These are phyloP conservation scores for Picochlorum sp. DNA, from an alignment of 139 green algal genomes.

Conservation along the genomic window DNA sequence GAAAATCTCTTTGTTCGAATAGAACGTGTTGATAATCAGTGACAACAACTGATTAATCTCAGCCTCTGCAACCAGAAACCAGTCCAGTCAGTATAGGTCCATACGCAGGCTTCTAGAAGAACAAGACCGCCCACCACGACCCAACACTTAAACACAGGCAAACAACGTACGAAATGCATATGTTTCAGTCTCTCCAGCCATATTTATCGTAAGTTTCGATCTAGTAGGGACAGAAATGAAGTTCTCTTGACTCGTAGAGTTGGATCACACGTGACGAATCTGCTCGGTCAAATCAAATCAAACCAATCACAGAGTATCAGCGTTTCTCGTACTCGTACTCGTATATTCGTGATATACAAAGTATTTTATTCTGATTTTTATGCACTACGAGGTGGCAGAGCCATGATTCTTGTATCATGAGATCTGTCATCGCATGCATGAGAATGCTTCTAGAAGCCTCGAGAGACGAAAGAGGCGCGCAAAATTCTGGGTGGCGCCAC, in stretches of 20 bases:
- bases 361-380: too few species aligned
- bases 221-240: not conserved
- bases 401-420: too few species aligned
- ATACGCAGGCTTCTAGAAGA: not conserved
- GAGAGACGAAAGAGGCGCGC: too few species aligned
- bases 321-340: too few species aligned
- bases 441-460: too few species aligned
- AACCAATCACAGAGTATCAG: too few species aligned
- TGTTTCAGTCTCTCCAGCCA: slow-evolving; percentile 52
- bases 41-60: slow-evolving; percentile 99
- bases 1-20: slow-evolving; percentile 98
- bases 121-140: not conserved
- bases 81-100: not conserved
- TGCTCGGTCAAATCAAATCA: not conserved
- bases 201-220: slow-evolving; percentile 6
- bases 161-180: slow-evolving; percentile 60
- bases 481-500: too few species aligned
- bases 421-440: too few species aligned
- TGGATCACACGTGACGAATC: not conserved
- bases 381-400: too few species aligned
- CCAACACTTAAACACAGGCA: not conserved
- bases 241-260: not conserved
- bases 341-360: too few species aligned
- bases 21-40: slow-evolving; percentile 98
- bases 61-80: slow-evolving; percentile 43